Base-by-base conservation (phyloP, 2,329 filamentous ascomycete genomes). In the Penicillium corylophilum region DNA sequence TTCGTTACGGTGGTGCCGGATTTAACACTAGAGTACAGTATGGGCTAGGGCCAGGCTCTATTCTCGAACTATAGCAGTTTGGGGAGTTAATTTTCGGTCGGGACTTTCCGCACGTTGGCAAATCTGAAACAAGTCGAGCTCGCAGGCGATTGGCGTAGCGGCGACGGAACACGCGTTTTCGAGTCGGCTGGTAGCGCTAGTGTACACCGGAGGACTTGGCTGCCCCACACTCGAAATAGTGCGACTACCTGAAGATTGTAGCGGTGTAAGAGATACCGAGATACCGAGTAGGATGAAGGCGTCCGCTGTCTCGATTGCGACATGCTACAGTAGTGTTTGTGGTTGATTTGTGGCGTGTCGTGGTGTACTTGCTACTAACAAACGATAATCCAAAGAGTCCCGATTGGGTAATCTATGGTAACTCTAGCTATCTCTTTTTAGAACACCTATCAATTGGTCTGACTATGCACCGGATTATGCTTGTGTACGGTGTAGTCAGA, bases 121-220 rank as follows among this genome's bases (percentile, higher is more conserved):
- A 52, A 54, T 56, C 56, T 61, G 59, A 61, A 61, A 61, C 59
- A 52, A 23, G 45, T 53, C 44, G 52, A 39, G 44, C 49, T 50
- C 48, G 35, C 18, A 29, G 41, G 22, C 28, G 22, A 35, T 20
- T 23, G 23, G 38, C 20, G 23, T 41, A 13, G 39, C 20, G 39
- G 13, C 39, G 39, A 26, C 24, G 31, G 59, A 56, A 63, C 60
- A 62, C 60, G 59, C 60, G 60, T 62, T 62, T 54, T 57, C 50
- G 55, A 63, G 52, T 51, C 56, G 43, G 43, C 26, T 38, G 33
- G 40, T 44, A 44, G 22, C 55, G 50, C 60, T 62, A 62, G 57
- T 53, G 42, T 26, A 26, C 52, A 31, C 53, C 57, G 46, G 46
- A 9, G 42, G 48, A 35, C 58, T 61, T 61, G 51, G 60, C 54